Conservation (phyloP, 78 protist species). For the Polysphondylium violaceum region DNA sequence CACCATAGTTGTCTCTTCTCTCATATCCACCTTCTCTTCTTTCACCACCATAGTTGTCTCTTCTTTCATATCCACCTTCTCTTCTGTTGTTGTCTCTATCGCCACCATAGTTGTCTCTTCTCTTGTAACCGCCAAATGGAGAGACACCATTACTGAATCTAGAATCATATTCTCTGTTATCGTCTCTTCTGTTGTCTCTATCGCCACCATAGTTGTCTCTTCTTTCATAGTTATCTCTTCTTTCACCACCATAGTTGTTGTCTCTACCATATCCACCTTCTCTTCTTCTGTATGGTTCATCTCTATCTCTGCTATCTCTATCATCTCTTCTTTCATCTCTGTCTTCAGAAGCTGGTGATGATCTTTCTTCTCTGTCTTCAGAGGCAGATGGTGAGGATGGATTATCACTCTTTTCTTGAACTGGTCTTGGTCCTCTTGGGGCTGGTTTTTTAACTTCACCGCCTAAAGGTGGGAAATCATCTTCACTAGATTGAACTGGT, state of each 20-base stretch:
- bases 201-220: conserved; percentile 26
- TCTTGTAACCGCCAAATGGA: conserved; percentile 14
- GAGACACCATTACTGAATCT: conserved; percentile 38
- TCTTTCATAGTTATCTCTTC: not conserved
- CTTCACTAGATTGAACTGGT: conserved; percentile 26
- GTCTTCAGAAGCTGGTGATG: not conserved
- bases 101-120: conserved; percentile 6
- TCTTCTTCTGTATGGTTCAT: conserved; percentile 10
- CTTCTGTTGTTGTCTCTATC: conserved; percentile 4
- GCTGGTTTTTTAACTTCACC: conserved; percentile 4
- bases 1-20: not conserved
- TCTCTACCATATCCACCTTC: conserved; percentile 17
- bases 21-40: not conserved
- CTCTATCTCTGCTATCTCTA: conserved; percentile 34
- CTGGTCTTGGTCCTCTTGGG: conserved; percentile 56
- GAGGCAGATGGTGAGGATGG: not conserved
- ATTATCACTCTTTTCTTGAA: conserved; percentile 22
- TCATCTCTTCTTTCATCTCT: conserved; percentile 2
- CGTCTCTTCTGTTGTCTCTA: conserved; percentile 29
- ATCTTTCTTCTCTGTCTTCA: not conserved
- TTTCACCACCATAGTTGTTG: conserved; percentile 6
- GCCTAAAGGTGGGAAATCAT: conserved; percentile 79
- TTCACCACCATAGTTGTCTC: not conserved
- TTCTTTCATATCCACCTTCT: conserved; percentile 4
- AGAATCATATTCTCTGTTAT: conserved; percentile 1